Evolutionary conservation across 805 yeast genomes (phyloP), one percentile per base, ranked within the genome.

Genomic region (Grigorovia humatica): DNA sequence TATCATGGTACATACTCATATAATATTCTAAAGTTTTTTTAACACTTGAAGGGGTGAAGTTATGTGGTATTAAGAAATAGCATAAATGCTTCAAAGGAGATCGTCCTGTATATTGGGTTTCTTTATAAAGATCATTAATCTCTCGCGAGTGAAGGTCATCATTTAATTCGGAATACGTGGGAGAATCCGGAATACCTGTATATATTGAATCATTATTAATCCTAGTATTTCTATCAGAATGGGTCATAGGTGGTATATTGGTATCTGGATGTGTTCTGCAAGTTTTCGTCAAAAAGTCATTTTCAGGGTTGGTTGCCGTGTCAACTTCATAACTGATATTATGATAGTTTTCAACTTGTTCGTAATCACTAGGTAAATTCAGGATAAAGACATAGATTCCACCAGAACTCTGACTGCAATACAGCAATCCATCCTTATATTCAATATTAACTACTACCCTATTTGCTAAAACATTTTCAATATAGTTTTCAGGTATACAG

Each of bases 321-420:
- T 20, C 20, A 27, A 44, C 23, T 27, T 35, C 20, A 18, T 47
- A 13, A n/a, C 32, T 45, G 7, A 46, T 8, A 35, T 32, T 41
- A 27, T 20, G 40, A 13, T 32, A 42, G 38, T 49, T 49, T 20
- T 59, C 58, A 13, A 50, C 45, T 49, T 65, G 64, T 11, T 52
- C 20, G 50, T 64, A 64, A 49, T 56, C 61, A 8, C 30, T 44
- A 17, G 66, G 66, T 46, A 65, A 47, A 49, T 65, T 63, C 44
- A 65, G 43, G 9, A 60, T 54, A 47, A 57, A 64, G 2, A 62
- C 50, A 52, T 53, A 60, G 2, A 64, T 45, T 49, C 51, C 56
- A 4, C 69, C 68, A 18, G 55, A 47, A 41, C 57, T 54, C 47
- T 57, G 54, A 43, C 62, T 53, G 48, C 66, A 62, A 53, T 64